Evolutionary conservation across 2,329 filamentous ascomycete species (phyloP), one percentile per base, ranked within the genome.

Genomic region (Scopulariopsis brevicaulis): DNA sequence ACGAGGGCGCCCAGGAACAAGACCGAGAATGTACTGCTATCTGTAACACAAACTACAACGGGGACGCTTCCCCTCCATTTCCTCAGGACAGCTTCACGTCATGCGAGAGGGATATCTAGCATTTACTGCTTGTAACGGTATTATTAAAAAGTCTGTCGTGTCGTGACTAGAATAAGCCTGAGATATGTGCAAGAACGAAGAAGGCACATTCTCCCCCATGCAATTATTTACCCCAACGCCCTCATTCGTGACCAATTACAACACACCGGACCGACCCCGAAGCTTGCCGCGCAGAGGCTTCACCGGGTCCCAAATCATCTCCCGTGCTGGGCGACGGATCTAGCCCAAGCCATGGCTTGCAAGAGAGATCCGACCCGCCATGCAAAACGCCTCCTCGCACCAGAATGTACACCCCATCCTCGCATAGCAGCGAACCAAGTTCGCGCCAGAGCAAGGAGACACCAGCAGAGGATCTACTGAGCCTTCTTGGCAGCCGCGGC

Each of bases 401-500:
- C 20, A 20, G 14, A 11, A 22, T 50, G 22, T 50, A 50, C 20
- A 50, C 11, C n/a, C 20, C 46, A 24, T 50, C 20, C 46, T 20
- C 22, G 20, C 20, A 11, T 24, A 8, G 20, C 11, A 50, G 46
- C 46, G 46, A 22, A 50, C 11, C n/a, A 12, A 50, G 22, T 22
- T 12, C 46, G 20, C 11, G 46, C n/a, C 46, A 11, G 46, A 24
- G 46, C 20, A 50, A 32, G 8, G 46, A 50, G 46, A 50, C 46
- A 20, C 40, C 18, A 3, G 40, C 40, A 15, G n/a, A 18, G 40
- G n/a, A n/a, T 69, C 74, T 82, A 87, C 74, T 87, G 79, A 52
- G 77, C 76, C 79, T 91, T 91, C 78, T 85, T 85, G 62, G 78
- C 28, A 8, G 28, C 77, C 69, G 77, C 78, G 58, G 77, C 81